Conservation (phyloP, 306 rosid genomes). For the Fragaria ananassa region DNA sequence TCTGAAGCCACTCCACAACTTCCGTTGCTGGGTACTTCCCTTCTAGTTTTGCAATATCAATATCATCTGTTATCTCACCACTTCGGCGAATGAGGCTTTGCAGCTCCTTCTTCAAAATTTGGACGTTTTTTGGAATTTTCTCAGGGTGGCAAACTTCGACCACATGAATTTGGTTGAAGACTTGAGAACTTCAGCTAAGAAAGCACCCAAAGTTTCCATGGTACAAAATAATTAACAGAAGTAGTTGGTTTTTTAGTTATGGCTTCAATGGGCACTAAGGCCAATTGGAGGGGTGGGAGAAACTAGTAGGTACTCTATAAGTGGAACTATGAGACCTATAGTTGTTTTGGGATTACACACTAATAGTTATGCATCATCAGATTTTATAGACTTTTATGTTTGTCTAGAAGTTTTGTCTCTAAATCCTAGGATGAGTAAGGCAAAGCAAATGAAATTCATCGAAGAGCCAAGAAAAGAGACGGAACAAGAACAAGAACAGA, state of each 20-base stretch:
- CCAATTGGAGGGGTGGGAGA: slow-evolving; percentile 3
- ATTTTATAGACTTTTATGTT: neutral
- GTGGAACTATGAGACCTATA: neutral
- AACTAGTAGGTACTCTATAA: neutral
- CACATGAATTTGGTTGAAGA: neutral
- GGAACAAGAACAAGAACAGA: slow-evolving; percentile 10
- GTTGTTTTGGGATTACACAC: slow-evolving; percentile 3
- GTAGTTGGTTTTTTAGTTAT: neutral
- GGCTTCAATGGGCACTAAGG: neutral
- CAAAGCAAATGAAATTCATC: neutral
- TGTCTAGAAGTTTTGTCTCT: neutral
- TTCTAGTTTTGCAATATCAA: slow-evolving; percentile 1
- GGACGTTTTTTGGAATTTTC: slow-evolving; percentile 12
- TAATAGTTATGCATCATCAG: neutral
- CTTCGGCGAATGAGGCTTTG: neutral
- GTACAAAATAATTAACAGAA: neutral
- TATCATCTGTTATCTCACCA: neutral
- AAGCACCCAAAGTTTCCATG: slow-evolving; percentile 5
- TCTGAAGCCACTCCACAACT: slow-evolving; percentile 10
- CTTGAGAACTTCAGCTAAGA: neutral
- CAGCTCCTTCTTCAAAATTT: neutral
- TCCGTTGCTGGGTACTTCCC: neutral
- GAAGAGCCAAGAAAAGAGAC: neutral
- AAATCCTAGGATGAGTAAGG: slow-evolving; percentile 1
- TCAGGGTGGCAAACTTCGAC: neutral